Base-by-base conservation (phyloP, 1,284 basidiomycete species). In the Ustilago crameri region DNA sequence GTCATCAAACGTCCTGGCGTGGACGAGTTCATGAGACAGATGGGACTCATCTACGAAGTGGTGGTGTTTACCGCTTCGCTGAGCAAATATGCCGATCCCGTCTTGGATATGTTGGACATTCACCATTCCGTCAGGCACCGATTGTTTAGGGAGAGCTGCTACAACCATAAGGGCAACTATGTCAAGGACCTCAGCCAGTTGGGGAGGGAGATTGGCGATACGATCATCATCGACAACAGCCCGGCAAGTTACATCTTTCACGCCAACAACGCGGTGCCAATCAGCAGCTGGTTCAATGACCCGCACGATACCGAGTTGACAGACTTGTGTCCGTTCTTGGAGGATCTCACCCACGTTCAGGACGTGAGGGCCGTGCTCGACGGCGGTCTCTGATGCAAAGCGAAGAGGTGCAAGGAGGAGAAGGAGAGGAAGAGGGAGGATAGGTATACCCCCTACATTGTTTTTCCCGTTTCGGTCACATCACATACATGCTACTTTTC, bases 181-280 rank as follows among this genome's bases (percentile, higher is more conserved):
- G 96, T 99, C 85, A 99, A 98, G 88, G 96, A 99, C 84, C 87
- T 99, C 34, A 97, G 93, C 41, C 96, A 98, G 85, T 87, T 99
- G 40, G 95, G 95, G 35, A 89, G 95, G 26, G 91, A 92, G 8
- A 93, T 98, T 74, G 88, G 88, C 38, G 93, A 95, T 80, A 93
- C 91, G 65, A 98, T 98, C 81, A 98, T 98, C 85, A 89, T 99
- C 74, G 95, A 98, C 86, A 99, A 98, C 85, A 97, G 94, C 38
- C 95, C 95, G 12, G 95, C 96, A 14, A 96, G 93, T 9, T 99
- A 98, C 85, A 95, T 98, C 77, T 99, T 99, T 88, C 95, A 99
- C 82, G 94, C 95, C 17, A 96, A 96, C 85, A 98, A 98, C 82
- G 96, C 96, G 41, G 95, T 98, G 7, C 95, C 95, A 9, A 94